phyloP scores from a whole-genome alignment of 257 asterid genomes.

The Nicotiana attenuata region DNA sequence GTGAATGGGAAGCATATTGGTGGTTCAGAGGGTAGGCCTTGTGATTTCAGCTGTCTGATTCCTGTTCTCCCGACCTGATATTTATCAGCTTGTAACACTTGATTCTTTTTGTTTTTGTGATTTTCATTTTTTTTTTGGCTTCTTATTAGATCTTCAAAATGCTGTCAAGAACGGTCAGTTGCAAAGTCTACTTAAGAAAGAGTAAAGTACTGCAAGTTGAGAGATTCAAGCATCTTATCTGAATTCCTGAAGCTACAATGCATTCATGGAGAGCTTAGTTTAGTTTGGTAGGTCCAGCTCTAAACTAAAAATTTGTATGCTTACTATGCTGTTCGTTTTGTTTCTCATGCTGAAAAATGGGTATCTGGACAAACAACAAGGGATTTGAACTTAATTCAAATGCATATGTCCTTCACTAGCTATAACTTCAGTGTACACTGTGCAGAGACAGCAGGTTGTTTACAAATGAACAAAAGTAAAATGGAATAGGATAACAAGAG shows the following conservation, averaged over 20 bases:
- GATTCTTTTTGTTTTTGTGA: neutral
- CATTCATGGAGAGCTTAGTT: neutral
- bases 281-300: neutral
- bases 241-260: neutral
- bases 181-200: conserved; percentile 30
- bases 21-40: conserved; percentile 73
- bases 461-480: neutral
- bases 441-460: neutral
- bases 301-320: neutral
- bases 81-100: neutral
- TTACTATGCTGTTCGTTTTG: neutral
- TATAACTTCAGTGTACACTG: neutral
- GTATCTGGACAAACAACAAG: neutral
- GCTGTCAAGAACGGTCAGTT: conserved; percentile 33
- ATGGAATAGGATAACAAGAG: neutral
- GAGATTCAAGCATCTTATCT: neutral
- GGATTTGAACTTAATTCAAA: neutral
- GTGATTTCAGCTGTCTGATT: neutral
- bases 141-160: conserved; percentile 33
- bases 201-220: conserved; percentile 9
- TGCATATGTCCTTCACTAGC: neutral
- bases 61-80: neutral
- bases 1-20: conserved; percentile 96
- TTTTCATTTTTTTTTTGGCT: neutral
- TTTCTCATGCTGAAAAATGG: neutral